Conservation (phyloP, 1,139 yeast species). For the Taphrina betulina region DNA sequence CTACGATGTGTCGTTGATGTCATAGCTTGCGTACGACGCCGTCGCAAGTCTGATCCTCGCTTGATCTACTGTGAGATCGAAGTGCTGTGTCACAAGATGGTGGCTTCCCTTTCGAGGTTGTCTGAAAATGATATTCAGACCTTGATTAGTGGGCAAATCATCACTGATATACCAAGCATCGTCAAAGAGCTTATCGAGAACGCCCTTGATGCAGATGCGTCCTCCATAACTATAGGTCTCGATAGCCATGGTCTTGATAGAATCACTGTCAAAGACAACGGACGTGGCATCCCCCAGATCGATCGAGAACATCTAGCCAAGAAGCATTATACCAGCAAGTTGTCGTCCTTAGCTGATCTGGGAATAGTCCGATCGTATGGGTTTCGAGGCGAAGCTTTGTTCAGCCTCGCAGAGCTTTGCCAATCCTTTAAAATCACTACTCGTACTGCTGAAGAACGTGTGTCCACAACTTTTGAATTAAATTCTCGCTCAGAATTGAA, state of each 20-base stretch:
- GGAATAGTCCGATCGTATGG: conserved; percentile 54
- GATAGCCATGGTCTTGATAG: conserved; percentile 55
- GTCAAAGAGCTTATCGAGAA: conserved; percentile 64
- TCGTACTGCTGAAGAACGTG: conserved; percentile 42
- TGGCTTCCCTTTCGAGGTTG: too few relatives aligned
- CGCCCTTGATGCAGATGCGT: conserved; percentile 62
- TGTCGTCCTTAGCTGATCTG: conserved; percentile 50
- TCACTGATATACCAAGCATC: conserved; percentile 48
- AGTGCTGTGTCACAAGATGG: too few relatives aligned
- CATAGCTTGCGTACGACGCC: too few relatives aligned
- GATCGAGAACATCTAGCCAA: conserved; percentile 55
- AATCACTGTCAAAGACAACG: conserved; percentile 61
- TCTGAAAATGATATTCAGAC: too few relatives aligned
- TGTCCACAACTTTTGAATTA: conserved; percentile 48
- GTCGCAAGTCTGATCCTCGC: too few relatives aligned
- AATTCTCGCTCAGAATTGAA: conserved; percentile 42
- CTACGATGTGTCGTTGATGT: too few relatives aligned
- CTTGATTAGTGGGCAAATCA: conserved; percentile 38
- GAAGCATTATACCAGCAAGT: conserved; percentile 60
- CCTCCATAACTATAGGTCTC: conserved; percentile 52
- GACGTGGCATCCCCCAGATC: conserved; percentile 55
- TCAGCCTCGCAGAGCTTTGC: conserved; percentile 48
- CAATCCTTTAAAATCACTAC: conserved; percentile 44
- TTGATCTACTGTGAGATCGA: too few relatives aligned
- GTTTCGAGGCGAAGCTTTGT: conserved; percentile 66